Evolutionary conservation across 1,139 yeast genomes (phyloP).

Genomic region (Candida mesenterica): DNA sequence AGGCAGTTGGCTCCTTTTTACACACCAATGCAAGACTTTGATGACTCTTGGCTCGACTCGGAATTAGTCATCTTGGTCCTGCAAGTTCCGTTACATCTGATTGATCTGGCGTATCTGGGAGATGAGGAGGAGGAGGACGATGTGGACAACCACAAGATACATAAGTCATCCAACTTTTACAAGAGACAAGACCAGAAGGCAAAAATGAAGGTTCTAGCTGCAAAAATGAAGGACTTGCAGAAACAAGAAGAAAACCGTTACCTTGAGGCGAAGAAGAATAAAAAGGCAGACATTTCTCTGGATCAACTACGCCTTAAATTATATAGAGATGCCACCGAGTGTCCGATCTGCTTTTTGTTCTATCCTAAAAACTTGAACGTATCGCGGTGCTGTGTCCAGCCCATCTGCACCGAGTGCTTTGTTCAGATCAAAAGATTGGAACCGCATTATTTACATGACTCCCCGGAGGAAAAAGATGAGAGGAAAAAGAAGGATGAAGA

Average conservation of each 20-base stretch:
- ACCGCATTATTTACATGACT: constrained; percentile 94
- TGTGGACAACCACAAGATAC: constrained; percentile 55
- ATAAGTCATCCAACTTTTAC: constrained; percentile 47
- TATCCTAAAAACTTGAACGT: constrained; percentile 77
- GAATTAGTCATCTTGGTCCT: constrained; percentile 60
- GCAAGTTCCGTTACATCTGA: constrained; percentile 57
- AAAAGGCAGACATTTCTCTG: constrained; percentile 25
- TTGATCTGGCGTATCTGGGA: constrained; percentile 53
- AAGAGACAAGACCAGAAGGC: constrained; percentile 56
- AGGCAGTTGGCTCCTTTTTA: constrained; percentile 86
- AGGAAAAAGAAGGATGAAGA: constrained; percentile 23
- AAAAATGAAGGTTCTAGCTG: constrained; percentile 48
- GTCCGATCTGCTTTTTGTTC: constrained; percentile 91
- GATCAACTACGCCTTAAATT: constrained; percentile 38
- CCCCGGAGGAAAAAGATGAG: constrained; percentile 21
- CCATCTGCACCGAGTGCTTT: constrained; percentile 95
- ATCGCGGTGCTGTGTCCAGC: constrained; percentile 91
- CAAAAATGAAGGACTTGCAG: constrained; percentile 51
- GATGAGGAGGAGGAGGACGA: constrained; percentile 55
- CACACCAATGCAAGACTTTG: constrained; percentile 83
- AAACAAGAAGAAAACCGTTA: constrained; percentile 51
- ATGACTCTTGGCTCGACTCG: constrained; percentile 70
- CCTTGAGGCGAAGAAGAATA: constrained; percentile 36
- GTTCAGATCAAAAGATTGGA: constrained; percentile 90
- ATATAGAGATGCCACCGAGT: constrained; percentile 70